Evolutionary conservation across 139 green algal species (phyloP), one percentile per base, ranked within the genome.

Genomic region (Zygnema circumcarinatum): DNA sequence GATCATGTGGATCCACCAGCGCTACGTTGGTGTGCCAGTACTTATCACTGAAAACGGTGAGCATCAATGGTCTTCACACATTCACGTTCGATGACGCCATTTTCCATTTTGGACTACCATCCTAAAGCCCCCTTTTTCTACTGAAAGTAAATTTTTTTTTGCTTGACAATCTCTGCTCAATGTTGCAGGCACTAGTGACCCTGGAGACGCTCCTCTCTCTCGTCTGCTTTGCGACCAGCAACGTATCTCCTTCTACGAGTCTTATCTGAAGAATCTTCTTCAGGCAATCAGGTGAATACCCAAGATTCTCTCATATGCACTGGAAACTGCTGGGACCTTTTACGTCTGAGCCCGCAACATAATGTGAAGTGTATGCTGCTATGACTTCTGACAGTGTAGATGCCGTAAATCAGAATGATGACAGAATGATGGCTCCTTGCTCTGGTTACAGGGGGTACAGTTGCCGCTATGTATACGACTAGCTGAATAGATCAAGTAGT

Each of bases 11-110:
- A 84, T 89, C 32, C 67, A 32, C 42, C 38, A 89, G 36, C 76
- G 76, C 1, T 89, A 89, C 32, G n/a, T 32, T 20, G 42, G 36
- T 25, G 25, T 52, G 11, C 42, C 84, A 31, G 16, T 89, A 21
- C 53, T 83, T 42, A 79, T 89, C 31, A 88, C 84, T 33, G 84
- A 89, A 31, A 89, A 89, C 25, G 80, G 83, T 86, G 3, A 16
- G 79, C n/a, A 16, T 78, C 36, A 41, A 16, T 39, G 25, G 54
- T 29, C 54, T n/a, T n/a, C n/a, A n/a, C n/a, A n/a, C n/a, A n/a
- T n/a, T n/a, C n/a, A n/a, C n/a, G n/a, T n/a, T n/a, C n/a, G n/a
- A n/a, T n/a, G n/a, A n/a, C n/a, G n/a, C n/a, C n/a, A n/a, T n/a
- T n/a, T n/a, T n/a, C n/a, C n/a, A n/a, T n/a, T n/a, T 29, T 35